Percentiles rank a stretch among this genome's conserved stretches.
Conservation (phyloP, 2,329 filamentous ascomycete genomes). For the Penicillium sp. region DNA sequence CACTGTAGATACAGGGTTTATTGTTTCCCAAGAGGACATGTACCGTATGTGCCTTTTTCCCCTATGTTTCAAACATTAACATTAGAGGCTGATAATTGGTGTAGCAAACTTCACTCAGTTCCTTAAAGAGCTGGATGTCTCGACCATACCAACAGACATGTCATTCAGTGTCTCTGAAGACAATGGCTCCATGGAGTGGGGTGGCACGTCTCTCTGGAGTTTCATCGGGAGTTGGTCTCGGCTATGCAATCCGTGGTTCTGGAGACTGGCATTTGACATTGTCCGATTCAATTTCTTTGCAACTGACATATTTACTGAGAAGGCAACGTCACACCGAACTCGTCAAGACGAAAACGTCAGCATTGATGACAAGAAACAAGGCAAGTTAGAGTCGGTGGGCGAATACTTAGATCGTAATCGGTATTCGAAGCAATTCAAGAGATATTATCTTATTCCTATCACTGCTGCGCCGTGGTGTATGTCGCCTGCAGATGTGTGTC, state of each 20-base stretch:
- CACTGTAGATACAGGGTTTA: slow-evolving; percentile 7
- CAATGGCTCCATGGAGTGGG: slow-evolving; percentile 1
- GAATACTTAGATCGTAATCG: slow-evolving; percentile 6
- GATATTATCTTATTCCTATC: slow-evolving; percentile 5
- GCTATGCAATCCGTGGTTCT: slow-evolving; percentile 8
- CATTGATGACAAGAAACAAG: background rate
- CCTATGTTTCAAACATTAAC: background rate
- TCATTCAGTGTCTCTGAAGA: slow-evolving; percentile 4
- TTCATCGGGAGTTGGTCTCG: background rate
- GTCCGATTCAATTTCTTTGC: slow-evolving; percentile 6
- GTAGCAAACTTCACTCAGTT: slow-evolving; percentile 1
- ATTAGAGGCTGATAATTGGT: background rate
- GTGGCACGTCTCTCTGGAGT: background rate
- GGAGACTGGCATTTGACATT: slow-evolving; percentile 11
- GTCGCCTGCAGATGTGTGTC: background rate
- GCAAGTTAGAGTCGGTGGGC: slow-evolving; percentile 2
- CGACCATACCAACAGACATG: slow-evolving; percentile 2
- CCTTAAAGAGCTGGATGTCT: background rate
- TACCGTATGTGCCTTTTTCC: background rate
- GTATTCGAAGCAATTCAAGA: slow-evolving; percentile 7
- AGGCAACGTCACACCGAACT: background rate
- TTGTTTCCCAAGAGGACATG: background rate
- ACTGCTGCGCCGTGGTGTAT: slow-evolving; percentile 3
- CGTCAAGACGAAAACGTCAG: background rate
- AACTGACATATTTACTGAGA: slow-evolving; percentile 1